Percentiles rank a stretch among this genome's conserved stretches.
These are phyloP conservation scores for Phalaenopsis aphrodite DNA, from an alignment of 106 monocot species.

Conservation along the genomic window DNA sequence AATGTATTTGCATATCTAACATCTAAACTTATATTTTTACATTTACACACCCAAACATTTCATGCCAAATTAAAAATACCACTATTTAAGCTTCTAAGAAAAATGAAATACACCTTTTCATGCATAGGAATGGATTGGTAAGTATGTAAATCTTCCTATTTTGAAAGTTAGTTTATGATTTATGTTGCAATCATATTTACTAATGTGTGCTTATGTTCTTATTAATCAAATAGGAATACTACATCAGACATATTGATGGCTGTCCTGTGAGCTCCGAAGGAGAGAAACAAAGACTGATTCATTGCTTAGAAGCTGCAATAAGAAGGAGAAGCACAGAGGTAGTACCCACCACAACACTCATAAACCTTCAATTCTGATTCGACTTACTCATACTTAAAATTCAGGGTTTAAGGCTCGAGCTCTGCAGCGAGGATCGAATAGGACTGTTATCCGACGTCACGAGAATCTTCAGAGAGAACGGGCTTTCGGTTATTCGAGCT, in stretches of 20 bases:
- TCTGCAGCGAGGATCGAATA: conserved; percentile 73
- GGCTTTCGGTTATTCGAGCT: conserved; percentile 55
- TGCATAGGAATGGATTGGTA: too few species aligned
- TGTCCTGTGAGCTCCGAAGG: conserved; percentile 53
- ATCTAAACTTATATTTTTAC: too few species aligned
- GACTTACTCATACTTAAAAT: background rate
- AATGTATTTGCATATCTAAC: too few species aligned
- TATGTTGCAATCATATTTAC: too few species aligned
- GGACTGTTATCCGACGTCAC: conserved; percentile 88
- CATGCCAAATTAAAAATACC: too few species aligned
- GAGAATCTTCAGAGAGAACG: conserved; percentile 83
- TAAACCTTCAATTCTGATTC: background rate
- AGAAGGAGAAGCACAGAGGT: conserved; percentile 50
- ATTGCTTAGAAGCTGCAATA: conserved; percentile 83
- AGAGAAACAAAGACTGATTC: conserved; percentile 49
- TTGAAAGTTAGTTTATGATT: background rate
- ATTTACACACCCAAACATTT: too few species aligned
- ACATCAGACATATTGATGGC: conserved; percentile 73
- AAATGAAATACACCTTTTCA: too few species aligned
- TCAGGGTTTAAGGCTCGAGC: conserved; percentile 82
- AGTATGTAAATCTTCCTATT: background rate
- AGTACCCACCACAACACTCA: background rate
- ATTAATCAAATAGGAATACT: conserved; percentile 60
- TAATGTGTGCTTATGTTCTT: background rate
- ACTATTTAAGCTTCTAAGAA: too few species aligned